Percentiles rank a stretch among this genome's conserved stretches.
phyloP scores from a whole-genome alignment of 805 yeast species.

The Saccharomycopsis javanensis region DNA sequence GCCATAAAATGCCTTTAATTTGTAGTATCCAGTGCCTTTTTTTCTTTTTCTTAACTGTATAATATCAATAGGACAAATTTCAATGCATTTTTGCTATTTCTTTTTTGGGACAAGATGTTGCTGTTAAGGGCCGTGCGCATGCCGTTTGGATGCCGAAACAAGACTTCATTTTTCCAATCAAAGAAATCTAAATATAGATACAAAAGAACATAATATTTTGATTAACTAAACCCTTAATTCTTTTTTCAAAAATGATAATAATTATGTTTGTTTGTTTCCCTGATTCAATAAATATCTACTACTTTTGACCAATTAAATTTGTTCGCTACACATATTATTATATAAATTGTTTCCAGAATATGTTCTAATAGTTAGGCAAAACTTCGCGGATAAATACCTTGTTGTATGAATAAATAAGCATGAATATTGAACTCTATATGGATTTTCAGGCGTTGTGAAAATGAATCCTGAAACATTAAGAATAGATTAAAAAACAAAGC shows the following conservation, averaged over 20 bases:
- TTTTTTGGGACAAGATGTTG: not conserved
- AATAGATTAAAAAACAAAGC: too few species aligned
- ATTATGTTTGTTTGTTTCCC: not conserved
- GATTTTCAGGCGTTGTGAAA: too few species aligned
- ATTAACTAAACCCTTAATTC: not conserved
- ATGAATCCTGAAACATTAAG: too few species aligned
- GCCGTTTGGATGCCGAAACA: constrained; percentile 1
- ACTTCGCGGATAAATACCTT: too few species aligned
- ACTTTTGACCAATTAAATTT: too few species aligned
- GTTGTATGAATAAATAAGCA: too few species aligned
- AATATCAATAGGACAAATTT: not conserved
- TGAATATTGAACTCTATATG: too few species aligned
- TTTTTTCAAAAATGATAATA: not conserved
- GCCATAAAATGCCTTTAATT: not conserved
- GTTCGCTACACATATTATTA: too few species aligned
- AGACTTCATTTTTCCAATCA: not conserved
- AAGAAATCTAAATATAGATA: not conserved
- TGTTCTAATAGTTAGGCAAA: too few species aligned
- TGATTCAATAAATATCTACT: not conserved
- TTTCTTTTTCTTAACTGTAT: not conserved
- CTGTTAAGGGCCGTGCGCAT: constrained; percentile 1
- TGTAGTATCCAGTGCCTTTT: not conserved
- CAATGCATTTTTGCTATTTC: not conserved
- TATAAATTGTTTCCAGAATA: too few species aligned
- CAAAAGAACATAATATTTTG: not conserved